phyloP scores from a whole-genome alignment of 768 basidiomycete species.

The Galerina sulciceps region DNA sequence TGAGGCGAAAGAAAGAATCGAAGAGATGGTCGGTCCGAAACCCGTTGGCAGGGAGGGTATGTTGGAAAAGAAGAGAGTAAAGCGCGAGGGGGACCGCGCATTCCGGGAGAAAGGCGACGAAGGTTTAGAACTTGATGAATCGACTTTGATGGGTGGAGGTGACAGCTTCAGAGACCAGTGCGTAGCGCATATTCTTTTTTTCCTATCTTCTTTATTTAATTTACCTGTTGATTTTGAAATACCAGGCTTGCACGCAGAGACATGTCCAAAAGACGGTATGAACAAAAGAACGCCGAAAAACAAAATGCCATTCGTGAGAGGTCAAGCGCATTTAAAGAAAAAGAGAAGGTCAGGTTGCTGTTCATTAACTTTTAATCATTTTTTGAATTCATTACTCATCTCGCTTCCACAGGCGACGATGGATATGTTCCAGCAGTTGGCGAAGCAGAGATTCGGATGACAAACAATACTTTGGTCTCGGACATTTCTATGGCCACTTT shows the following conservation, averaged over 20 bases:
- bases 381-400: not conserved
- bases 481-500: not conserved
- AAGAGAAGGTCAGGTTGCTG: constrained; percentile 60
- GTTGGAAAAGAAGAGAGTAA: constrained; percentile 84
- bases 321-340: constrained; percentile 64
- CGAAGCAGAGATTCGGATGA: constrained; percentile 86
- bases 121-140: constrained; percentile 78
- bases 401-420: constrained; percentile 66
- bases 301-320: constrained; percentile 61
- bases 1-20: constrained; percentile 70
- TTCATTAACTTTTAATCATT: not conserved
- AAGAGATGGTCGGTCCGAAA: constrained; percentile 82
- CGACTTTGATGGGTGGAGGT: constrained; percentile 79
- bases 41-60: constrained; percentile 82
- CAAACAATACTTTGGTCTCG: not conserved
- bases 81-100: constrained; percentile 69
- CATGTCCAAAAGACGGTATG: constrained; percentile 64
- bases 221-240: constrained; percentile 5
- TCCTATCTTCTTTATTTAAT: constrained; percentile 3
- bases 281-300: constrained; percentile 64
- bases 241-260: constrained; percentile 69
- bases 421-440: constrained; percentile 94
- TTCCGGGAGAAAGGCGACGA: constrained; percentile 82
- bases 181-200: constrained; percentile 24
- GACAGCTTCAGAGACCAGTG: constrained; percentile 84